A percentile compares a stretch with the other conserved stretches of the same genome.
Conservation (phyloP, 75 land plant genomes). For the Chamaecyparis obtusa region DNA sequence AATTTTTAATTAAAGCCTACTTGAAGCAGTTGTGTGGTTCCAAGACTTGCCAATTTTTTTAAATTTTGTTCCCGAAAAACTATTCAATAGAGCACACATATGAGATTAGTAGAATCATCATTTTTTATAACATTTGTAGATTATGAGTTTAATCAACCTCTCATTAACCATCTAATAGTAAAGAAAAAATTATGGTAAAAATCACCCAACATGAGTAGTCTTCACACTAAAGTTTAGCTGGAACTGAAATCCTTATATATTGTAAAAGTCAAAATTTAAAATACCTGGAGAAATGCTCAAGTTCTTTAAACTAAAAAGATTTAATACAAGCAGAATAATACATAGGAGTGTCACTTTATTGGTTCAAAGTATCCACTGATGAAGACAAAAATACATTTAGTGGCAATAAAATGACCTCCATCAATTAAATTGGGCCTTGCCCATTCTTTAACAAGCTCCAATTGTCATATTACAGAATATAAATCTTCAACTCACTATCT, state of each 20-base stretch:
- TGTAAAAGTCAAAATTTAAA: not conserved
- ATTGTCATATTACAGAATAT: not conserved
- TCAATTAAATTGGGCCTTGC: not conserved
- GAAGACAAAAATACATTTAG: not conserved
- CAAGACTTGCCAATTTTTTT: not conserved
- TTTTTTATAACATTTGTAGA: not conserved
- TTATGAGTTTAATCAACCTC: not conserved
- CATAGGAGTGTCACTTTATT: not conserved
- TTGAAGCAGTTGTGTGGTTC: not conserved
- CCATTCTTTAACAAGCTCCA: conserved; percentile 1
- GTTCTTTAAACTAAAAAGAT: not conserved
- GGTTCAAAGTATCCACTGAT: not conserved
- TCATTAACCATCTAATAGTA: not conserved
- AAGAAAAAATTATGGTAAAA: not conserved
- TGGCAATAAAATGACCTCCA: not conserved
- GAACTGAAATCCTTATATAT: not conserved
- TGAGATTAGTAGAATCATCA: not conserved
- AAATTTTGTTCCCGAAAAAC: not conserved
- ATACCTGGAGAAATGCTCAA: not conserved
- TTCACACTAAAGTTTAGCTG: not conserved
- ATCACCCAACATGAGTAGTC: not conserved
- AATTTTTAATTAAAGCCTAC: not conserved
- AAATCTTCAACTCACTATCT: not conserved
- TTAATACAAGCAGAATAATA: not conserved
- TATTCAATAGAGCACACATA: not conserved